Evolutionary conservation across 1,284 basidiomycete genomes (phyloP).

Genomic region (Heterobasidion occidentale): DNA sequence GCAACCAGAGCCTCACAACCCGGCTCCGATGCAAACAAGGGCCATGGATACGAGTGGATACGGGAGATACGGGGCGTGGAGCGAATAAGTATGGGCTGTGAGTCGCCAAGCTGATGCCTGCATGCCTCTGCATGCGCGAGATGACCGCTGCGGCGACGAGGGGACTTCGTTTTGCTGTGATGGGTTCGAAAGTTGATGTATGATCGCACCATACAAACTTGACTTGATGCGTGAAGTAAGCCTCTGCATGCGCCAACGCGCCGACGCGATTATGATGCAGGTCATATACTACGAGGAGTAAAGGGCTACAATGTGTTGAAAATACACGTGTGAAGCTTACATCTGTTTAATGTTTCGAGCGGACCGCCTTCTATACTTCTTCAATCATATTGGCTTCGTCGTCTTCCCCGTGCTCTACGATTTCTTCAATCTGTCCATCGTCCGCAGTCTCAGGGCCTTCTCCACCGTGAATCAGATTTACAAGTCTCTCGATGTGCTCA

Average conservation of each 20-base stretch:
- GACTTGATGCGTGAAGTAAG: too few species aligned
- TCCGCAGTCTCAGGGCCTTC: slow-evolving; percentile 46
- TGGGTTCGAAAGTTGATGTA: neutral
- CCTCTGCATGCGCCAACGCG: too few species aligned
- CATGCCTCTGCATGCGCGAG: too few species aligned
- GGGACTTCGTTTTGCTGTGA: neutral
- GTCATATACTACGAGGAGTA: neutral
- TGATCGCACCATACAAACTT: too few species aligned
- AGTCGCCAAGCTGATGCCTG: neutral
- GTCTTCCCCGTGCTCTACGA: slow-evolving; percentile 19
- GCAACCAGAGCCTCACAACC: neutral
- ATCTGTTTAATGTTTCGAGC: neutral
- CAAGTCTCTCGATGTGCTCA: slow-evolving; percentile 62
- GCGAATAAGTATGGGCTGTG: neutral
- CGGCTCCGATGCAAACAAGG: neutral
- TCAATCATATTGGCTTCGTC: slow-evolving; percentile 50
- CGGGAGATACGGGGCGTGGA: neutral
- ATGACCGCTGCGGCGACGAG: neutral
- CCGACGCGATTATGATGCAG: too few species aligned
- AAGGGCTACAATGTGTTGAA: neutral
- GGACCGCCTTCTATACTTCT: slow-evolving; percentile 32
- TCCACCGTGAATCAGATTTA: slow-evolving; percentile 66
- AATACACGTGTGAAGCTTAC: neutral
- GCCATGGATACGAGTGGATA: neutral
- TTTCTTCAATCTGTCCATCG: slow-evolving; percentile 19